Evolutionary conservation across 2,329 filamentous ascomycete genomes (phyloP), one percentile per base, ranked within the genome.

Genomic region (Fusarium sulawesiense): DNA sequence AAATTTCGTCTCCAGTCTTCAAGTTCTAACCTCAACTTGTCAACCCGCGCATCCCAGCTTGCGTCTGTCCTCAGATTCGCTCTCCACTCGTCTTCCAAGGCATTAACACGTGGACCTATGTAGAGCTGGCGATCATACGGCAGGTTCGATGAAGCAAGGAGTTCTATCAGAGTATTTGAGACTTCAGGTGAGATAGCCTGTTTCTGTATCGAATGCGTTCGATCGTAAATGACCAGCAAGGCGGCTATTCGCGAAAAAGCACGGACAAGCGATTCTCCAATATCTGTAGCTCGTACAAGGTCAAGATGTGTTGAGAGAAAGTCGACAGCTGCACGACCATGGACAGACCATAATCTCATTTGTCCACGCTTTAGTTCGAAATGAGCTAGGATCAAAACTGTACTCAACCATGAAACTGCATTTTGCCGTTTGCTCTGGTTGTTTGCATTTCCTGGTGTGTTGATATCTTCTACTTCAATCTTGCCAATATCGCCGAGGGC

Each of bases 51-150:
- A 3, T 61, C 55, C 66, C 65, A 72, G 7, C 49, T 49, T 1
- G 27, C n/a, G 2, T 58, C 46, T 8, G 40, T 42, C 9, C 57
- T 47, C 10, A 68, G 53, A 21, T 59, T 67, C 0, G 42, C 54
- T n/a, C 69, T 60, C 54, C 65, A 72, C 6, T 72, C 63, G 13
- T 72, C 68, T 16, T 72, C 69, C 8, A 72, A 25, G 6, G 64
- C 44, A 11, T 61, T 67, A 0, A 72, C 55, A 8, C 56, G 47
- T 3, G 69, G 69, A 42, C 63, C 20, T 12, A 72, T 72, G 10
- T 64, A 64, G 3, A 72, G 56, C 4, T 67, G 62, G 4, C 66
- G 56, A 18, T 72, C 69, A 4, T 50, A 64, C 1, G 67, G 40
- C 2, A 64, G 11, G 0, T 10, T 41, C 1, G 67, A 70, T 4